phyloP scores from a whole-genome alignment of 2,329 filamentous ascomycete species.

The Botrytis byssoidea region DNA sequence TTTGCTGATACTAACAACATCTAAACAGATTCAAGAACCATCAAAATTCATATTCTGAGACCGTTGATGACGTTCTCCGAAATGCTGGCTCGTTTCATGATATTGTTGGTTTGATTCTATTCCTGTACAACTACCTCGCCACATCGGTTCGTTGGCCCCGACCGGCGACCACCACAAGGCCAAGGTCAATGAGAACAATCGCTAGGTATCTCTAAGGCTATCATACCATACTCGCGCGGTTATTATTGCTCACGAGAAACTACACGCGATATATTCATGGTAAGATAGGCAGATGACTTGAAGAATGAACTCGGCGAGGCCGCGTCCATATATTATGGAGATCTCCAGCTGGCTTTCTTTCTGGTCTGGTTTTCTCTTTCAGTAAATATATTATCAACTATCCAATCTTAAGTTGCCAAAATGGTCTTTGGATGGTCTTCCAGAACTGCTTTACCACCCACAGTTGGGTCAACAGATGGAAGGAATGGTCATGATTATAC shows the following conservation, averaged over 20 bases:
- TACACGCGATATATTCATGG: not conserved
- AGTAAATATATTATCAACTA: not conserved
- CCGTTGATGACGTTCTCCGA: not conserved
- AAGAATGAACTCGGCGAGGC: not conserved
- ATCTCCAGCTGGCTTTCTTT: not conserved
- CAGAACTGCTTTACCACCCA: conserved; percentile 4
- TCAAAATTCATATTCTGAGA: not conserved
- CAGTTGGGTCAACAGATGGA: conserved; percentile 1
- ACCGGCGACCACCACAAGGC: not conserved
- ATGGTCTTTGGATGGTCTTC: not conserved
- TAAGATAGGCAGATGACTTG: not conserved
- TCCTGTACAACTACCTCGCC: conserved; percentile 6
- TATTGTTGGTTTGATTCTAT: conserved; percentile 13
- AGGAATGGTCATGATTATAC: not conserved
- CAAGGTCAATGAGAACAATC: conserved; percentile 6
- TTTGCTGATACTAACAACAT: not conserved
- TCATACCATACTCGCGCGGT: conserved; percentile 13
- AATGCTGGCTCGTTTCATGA: not conserved
- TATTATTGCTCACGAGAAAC: not conserved
- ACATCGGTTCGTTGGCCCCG: conserved; percentile 1
- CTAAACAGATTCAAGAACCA: not conserved
- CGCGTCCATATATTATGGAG: not conserved
- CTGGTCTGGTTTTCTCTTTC: not conserved
- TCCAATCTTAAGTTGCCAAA: conserved; percentile 7
- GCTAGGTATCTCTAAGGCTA: conserved; percentile 7